phyloP scores from a whole-genome alignment of 352 stramenopile genomes.

The Aphanomyces stellatus region DNA sequence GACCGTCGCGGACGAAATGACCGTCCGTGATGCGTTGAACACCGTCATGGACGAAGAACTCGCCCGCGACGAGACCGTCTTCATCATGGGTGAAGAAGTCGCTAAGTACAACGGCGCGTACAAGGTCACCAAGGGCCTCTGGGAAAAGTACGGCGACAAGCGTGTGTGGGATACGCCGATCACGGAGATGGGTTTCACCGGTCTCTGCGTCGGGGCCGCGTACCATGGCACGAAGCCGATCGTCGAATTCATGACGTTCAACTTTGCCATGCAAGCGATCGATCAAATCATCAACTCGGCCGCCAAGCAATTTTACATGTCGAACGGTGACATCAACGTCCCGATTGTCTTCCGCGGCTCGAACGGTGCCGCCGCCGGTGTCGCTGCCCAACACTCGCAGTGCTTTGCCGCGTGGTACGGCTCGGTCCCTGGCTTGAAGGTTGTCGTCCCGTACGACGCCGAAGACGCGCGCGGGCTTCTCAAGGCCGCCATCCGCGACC shows the following conservation, averaged over 20 bases:
- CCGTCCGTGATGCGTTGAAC: conserved; percentile 98
- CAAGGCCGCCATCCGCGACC: conserved; percentile 98
- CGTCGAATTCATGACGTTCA: conserved; percentile 99
- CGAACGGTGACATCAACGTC: conserved; percentile 93
- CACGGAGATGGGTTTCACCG: conserved; percentile 95
- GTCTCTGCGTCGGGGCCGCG: conserved; percentile 89
- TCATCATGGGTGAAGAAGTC: conserved; percentile 97
- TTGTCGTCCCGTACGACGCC: conserved; percentile 94
- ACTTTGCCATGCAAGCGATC: conserved; percentile 99
- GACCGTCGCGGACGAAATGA: conserved; percentile 82
- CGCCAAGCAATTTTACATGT: conserved; percentile 99
- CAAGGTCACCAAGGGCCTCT: conserved; percentile 97
- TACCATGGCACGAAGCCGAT: conserved; percentile 97
- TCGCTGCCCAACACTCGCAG: conserved; percentile 98
- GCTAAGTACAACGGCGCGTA: conserved; percentile 99
- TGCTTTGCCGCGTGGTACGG: conserved; percentile 99
- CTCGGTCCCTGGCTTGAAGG: conserved; percentile 96
- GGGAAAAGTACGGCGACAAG: conserved; percentile 98
- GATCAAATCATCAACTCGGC: conserved; percentile 99
- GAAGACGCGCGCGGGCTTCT: conserved; percentile 98
- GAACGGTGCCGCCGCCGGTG: conserved; percentile 96
- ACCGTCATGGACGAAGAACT: conserved; percentile 99
- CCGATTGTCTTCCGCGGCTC: conserved; percentile 99
- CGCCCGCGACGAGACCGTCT: conserved; percentile 91
- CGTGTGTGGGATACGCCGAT: conserved; percentile 99